Conservation (phyloP, 2,329 filamentous ascomycete species). For the Neopestalotiopsis sp. region DNA sequence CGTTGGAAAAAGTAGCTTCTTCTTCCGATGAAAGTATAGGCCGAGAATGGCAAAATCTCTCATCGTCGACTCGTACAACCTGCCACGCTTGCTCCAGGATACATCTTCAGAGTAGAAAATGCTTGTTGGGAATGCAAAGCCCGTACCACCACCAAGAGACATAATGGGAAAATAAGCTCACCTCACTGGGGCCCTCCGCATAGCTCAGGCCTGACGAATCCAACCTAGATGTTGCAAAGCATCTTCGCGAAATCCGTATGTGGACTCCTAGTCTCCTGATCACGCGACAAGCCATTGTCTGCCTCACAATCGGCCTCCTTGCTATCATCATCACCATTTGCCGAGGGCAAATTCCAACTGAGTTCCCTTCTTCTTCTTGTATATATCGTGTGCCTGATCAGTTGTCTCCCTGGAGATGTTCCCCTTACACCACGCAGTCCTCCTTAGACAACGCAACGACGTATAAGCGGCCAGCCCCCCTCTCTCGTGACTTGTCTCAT, state of each 20-base stretch:
- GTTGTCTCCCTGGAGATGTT: background rate
- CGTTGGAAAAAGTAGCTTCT: too few species aligned
- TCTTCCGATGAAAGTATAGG: too few species aligned
- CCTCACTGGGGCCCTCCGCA: constrained; percentile 37
- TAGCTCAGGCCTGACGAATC: constrained; percentile 27
- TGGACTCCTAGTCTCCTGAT: background rate
- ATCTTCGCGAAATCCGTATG: constrained; percentile 21
- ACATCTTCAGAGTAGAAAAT: background rate
- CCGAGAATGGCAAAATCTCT: too few species aligned
- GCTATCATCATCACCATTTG: background rate
- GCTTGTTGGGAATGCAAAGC: background rate
- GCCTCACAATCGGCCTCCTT: background rate
- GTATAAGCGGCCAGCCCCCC: background rate
- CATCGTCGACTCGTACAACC: too few species aligned
- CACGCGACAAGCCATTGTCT: background rate
- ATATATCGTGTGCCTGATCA: too few species aligned
- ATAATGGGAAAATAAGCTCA: constrained; percentile 32
- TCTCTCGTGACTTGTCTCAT: constrained; percentile 2
- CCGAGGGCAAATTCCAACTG: too few species aligned
- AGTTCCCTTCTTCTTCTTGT: too few species aligned
- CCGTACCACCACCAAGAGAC: background rate
- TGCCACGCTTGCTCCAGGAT: background rate
- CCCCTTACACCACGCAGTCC: background rate
- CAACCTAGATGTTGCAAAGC: constrained; percentile 30
- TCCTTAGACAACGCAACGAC: background rate